phyloP scores from a whole-genome alignment of 140 eudicot species.

The Senecio squalidus region DNA sequence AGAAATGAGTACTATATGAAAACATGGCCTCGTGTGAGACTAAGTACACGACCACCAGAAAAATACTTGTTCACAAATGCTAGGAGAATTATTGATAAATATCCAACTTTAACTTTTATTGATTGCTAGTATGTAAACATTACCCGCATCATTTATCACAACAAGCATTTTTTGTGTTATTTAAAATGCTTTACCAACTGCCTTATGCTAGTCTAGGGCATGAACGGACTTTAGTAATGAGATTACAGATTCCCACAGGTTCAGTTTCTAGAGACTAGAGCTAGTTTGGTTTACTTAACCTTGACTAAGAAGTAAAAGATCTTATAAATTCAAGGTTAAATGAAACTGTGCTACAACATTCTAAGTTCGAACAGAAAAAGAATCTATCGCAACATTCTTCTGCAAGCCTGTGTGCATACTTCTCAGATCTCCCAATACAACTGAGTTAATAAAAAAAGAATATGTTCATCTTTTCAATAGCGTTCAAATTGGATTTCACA shows the following conservation, averaged over 20 bases:
- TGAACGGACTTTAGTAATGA: background rate
- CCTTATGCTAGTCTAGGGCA: background rate
- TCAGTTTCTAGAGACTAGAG: background rate
- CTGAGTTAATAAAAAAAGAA: background rate
- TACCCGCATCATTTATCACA: background rate
- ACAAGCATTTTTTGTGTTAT: background rate
- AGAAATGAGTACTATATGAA: background rate
- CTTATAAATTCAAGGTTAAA: too few species aligned
- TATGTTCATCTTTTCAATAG: background rate
- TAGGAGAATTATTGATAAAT: background rate
- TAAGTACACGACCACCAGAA: background rate
- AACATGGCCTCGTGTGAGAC: background rate
- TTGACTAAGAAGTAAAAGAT: background rate
- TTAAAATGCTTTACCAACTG: background rate
- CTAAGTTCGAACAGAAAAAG: background rate
- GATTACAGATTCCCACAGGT: background rate
- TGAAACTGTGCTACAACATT: background rate
- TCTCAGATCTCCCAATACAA: background rate
- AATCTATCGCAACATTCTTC: background rate
- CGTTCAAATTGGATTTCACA: background rate
- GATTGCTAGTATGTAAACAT: background rate
- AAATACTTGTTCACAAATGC: background rate
- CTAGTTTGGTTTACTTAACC: background rate
- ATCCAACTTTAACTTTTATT: background rate
- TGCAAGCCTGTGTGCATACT: background rate